Conservation (phyloP, 1,139 yeast genomes). For the Hansenula sp. region DNA sequence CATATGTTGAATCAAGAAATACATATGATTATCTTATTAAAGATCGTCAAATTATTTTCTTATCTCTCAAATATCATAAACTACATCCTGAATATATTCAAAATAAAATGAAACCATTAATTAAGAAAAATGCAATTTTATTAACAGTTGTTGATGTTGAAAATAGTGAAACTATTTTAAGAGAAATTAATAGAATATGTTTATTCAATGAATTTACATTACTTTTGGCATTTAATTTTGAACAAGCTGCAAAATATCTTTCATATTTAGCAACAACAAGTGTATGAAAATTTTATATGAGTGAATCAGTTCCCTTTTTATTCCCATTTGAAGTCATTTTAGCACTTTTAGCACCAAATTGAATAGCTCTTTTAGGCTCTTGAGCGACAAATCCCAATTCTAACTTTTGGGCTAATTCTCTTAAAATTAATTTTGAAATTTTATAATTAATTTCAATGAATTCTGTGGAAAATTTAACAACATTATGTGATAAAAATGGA, state of each 20-base stretch:
- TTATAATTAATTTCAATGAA: constrained; percentile 51
- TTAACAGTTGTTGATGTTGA: constrained; percentile 78
- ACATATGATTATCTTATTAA: constrained; percentile 68
- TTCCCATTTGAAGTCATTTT: constrained; percentile 50
- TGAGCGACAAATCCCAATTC: constrained; percentile 53
- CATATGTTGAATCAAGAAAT: constrained; percentile 37
- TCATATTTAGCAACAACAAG: constrained; percentile 23
- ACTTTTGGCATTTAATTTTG: constrained; percentile 75
- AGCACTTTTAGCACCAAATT: constrained; percentile 94
- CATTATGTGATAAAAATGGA: constrained; percentile 71
- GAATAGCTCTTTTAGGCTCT: constrained; percentile 93
- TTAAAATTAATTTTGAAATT: constrained; percentile 55
- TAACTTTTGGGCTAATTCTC: constrained; percentile 53
- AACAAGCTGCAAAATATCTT: constrained; percentile 82
- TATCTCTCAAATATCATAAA: constrained; percentile 78
- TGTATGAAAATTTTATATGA: constrained; percentile 8
- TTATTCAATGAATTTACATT: constrained; percentile 67
- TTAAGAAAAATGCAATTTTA: constrained; percentile 52
- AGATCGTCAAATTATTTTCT: constrained; percentile 62
- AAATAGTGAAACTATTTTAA: constrained; percentile 62
- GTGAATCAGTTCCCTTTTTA: constrained; percentile 31
- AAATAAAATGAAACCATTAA: constrained; percentile 58
- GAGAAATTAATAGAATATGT: constrained; percentile 68
- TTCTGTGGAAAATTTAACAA: constrained; percentile 49
- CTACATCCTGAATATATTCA: constrained; percentile 84